These are phyloP conservation scores for Euphorbia schlechtendalii DNA, from an alignment of 441 rosid genomes.

Conservation along the genomic window DNA sequence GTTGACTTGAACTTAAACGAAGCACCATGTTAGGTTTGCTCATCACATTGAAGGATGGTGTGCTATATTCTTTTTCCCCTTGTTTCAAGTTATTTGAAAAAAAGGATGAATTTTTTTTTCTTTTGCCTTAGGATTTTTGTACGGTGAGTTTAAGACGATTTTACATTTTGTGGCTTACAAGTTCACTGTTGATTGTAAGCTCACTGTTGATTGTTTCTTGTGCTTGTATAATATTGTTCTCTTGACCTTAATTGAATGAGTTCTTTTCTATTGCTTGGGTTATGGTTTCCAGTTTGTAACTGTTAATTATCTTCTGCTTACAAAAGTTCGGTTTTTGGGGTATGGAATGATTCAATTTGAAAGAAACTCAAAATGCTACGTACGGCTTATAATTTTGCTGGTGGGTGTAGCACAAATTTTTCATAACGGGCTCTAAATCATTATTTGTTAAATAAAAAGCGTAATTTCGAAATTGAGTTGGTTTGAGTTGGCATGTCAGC, in stretches of 20 bases:
- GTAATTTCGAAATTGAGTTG: too few species aligned
- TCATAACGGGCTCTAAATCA: too few species aligned
- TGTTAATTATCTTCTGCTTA: neutral
- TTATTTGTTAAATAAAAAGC: too few species aligned
- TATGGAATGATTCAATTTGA: neutral
- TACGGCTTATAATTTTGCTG: neutral
- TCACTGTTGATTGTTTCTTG: too few species aligned
- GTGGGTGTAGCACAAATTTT: neutral
- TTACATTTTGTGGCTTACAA: neutral
- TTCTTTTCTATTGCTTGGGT: neutral
- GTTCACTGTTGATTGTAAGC: neutral
- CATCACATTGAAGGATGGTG: neutral
- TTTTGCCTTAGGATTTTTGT: neutral
- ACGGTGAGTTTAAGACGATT: neutral
- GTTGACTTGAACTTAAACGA: neutral
- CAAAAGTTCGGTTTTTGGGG: neutral
- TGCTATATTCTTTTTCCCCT: neutral
- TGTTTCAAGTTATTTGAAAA: neutral
- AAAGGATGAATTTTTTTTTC: neutral
- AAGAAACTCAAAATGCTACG: neutral
- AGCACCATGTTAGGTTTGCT: neutral
- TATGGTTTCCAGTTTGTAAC: neutral
- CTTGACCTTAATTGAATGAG: neutral
- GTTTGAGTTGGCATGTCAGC: too few species aligned
- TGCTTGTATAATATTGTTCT: neutral